Evolutionary conservation across 768 basidiomycete genomes (phyloP), one percentile per base, ranked within the genome.

Genomic region (Leccinum pellstonianum): DNA sequence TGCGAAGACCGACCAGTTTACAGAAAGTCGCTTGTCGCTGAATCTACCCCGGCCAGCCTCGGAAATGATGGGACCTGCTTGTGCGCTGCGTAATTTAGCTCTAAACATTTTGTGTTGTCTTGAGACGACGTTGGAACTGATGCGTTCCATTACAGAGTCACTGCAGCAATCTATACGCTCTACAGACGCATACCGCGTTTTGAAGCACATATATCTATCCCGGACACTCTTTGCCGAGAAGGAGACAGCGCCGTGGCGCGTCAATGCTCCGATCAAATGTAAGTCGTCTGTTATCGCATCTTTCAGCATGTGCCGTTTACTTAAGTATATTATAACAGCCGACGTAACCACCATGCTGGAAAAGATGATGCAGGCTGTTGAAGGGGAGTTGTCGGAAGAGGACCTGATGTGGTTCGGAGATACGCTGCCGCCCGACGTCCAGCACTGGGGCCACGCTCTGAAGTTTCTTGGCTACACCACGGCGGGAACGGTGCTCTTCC

Each of bases 61-160:
- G 10, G 53, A 57, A 59, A 66, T 70, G 63, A 11, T 70, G 58
- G 69, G 69, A 33, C 67, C 69, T 3, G 59, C 69, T n/a, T 71
- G 63, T 19, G 69, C 65, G 11, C 27, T 70, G 31, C 62, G 67
- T 8, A 63, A 59, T 11, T 57, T 70, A 19, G 65, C 62, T 8
- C 63, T 60, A 31, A 53, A 62, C 19, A 15, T 54, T 27, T 0
- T n/a, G 10, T 15, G 1, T 3, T 14, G 19, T 35, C 37, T 52
- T 35, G 1, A 4, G n/a, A 3, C 4, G 19, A 21, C 8, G 5
- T 9, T 17, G 17, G 5, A 50, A 38, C 51, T 61, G 48, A 68
- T n/a, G 0, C 14, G 8, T 0, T 4, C 19, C 3, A 17, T 51
- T 51, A 4, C 31, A 35, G 51, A 52, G 8, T 9, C 11, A 49